Base-by-base conservation (phyloP, 225 moss, liverwort and hornwort species). In the Anthoceros angustus region DNA sequence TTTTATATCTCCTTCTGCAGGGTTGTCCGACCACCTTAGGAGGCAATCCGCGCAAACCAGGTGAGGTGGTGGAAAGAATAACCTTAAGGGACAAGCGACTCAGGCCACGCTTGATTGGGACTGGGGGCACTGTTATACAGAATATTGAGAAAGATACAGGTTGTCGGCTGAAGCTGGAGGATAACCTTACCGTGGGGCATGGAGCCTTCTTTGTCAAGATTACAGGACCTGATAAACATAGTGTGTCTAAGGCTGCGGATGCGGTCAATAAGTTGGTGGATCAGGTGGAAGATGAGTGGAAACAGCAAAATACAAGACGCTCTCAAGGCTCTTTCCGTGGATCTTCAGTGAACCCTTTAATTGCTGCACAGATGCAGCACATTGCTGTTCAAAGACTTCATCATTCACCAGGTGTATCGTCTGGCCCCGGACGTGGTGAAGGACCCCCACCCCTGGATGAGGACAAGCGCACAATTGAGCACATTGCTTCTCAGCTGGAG, bases 381-480 rank as follows among this genome's bases (percentile, higher is more conserved):
- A 86, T 85, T 76, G 79, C 87, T 65, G 86, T 80, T 40, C 90
- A 86, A 71, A 86, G 94, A 80, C 86, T 87, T 39, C 81, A 86
- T 42, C 94, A 86, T 70, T 85, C 86, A 39, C 82, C 73, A 67
- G 75, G 72, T 69, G 77, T 65, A 61, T 25, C 82, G 66, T 88
- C 85, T 67, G 82, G 77, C 24, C 66, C 86, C 74, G 87, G 79
- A 55, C 91, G 86, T 72, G 79, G 82, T 70, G 85, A 84, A 11
- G 87, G 81, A 45, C 72, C 69, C 64, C 86, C 82, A 66, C 85
- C 88, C 0, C 66, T 92, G 73, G 91, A 98, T 77, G 95, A 89
- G 73, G 95, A 98, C 81, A 98, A 98, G 84, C 88, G 95, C 61
- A 87, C 95, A 61, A 92, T 98, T 89, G 95, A 98, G 82, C 91